Evolutionary conservation across 2,329 filamentous ascomycete species (phyloP).

Genomic region (Hypomyces rosellus): DNA sequence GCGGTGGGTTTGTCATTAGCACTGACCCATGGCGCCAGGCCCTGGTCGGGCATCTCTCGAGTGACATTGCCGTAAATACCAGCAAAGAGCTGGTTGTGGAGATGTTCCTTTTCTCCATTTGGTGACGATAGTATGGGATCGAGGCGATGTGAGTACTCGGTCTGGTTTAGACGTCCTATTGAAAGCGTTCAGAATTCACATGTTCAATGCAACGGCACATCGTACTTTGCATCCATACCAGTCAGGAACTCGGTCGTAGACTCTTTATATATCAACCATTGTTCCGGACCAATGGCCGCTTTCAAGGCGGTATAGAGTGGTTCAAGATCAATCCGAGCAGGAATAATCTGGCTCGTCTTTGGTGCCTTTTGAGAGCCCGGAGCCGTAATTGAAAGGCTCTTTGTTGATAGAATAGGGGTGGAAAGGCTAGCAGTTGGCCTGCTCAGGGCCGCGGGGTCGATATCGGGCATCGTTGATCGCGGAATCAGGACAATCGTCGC

Average conservation of each 20-base stretch:
- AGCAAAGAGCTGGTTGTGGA: constrained; percentile 62
- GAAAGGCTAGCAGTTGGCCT: constrained; percentile 52
- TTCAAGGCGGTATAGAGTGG: constrained; percentile 58
- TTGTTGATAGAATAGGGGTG: constrained; percentile 52
- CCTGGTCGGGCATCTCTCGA: constrained; percentile 60
- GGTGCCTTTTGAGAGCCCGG: constrained; percentile 43
- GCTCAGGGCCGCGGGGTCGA: constrained; percentile 63
- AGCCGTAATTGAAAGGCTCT: constrained; percentile 49
- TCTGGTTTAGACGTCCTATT: constrained; percentile 56
- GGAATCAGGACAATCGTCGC: constrained; percentile 35
- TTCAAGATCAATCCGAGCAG: constrained; percentile 61
- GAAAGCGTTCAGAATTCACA: constrained; percentile 21
- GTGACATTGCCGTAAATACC: constrained; percentile 65
- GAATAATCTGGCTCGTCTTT: constrained; percentile 57
- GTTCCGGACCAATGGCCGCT: constrained; percentile 50
- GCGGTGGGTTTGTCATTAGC: constrained; percentile 61
- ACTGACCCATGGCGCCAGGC: constrained; percentile 64
- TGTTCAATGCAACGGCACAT: no score
- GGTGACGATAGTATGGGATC: constrained; percentile 53
- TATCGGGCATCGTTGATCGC: constrained; percentile 53
- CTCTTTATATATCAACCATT: constrained; percentile 61
- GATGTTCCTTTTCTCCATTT: constrained; percentile 53
- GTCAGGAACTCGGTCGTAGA: constrained; percentile 56
- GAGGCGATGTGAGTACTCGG: constrained; percentile 52
- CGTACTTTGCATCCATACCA: constrained; percentile 35